Evolutionary conservation across 2,329 filamentous ascomycete genomes (phyloP), one percentile per base, ranked within the genome.

Genomic region (Pseudogymnoascus sp.): DNA sequence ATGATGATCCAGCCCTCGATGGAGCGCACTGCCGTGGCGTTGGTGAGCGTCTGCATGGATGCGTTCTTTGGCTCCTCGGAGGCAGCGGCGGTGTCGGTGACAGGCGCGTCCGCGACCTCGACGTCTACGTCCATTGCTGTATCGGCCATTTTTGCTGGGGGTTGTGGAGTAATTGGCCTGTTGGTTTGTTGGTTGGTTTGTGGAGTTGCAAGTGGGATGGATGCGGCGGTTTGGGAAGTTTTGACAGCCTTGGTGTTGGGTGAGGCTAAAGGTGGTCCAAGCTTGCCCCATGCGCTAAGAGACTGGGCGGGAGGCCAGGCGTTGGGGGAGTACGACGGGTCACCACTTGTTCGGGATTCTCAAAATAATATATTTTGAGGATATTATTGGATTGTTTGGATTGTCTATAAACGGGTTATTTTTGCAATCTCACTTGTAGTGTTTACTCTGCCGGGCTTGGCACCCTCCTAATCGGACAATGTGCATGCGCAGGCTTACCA

Each of bases 1-100:
- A 91, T 86, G 71, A 95, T 81, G 75, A 95, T 95, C 91, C 91
- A 95, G 69, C 91, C 90, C 77, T 95, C 90, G 72, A 95, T 93
- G 63, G 88, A 92, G 70, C 90, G 89, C 65, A 95, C 90, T 23
- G 90, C 90, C 1, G 87, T 91, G 63, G 90, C 90, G 73, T 89
- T 88, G 38, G 83, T 80, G 70, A 85, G 83, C 5, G 90, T 93
- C 71, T 86, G 85, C 81, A 91, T 88, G 72, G 88, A 85, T 70
- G 79, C 78, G 66, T 84, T 80, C 71, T 84, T 84, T 69, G 78
- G 74, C 61, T 84, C 80, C 64, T 84, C 79, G 69, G 77, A 74
- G 62, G 76, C 71, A 62, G 73, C 72, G 25, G 31, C 6, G 12
- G 59, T 38, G 5, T 8, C 25, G 7, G 34, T 1, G 62, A 74